Conservation (phyloP, 2,329 filamentous ascomycete species). For the Xylaria arbuscula region DNA sequence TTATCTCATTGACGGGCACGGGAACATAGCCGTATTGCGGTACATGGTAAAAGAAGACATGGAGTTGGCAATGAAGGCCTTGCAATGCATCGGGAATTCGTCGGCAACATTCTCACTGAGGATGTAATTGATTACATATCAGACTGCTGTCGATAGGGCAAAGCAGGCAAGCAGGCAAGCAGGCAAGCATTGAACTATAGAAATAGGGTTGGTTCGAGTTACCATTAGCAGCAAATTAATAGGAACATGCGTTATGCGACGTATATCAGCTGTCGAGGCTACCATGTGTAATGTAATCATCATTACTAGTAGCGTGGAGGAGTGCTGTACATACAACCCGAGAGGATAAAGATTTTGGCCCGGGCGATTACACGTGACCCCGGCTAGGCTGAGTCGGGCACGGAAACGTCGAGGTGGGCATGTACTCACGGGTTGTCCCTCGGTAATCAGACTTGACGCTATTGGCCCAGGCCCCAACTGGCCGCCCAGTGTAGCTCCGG, state of each 20-base stretch:
- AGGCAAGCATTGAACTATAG: not conserved
- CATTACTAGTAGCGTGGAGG: slow-evolving; percentile 2
- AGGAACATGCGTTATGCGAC: not conserved
- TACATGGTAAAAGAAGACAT: slow-evolving; percentile 17
- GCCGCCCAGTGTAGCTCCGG: slow-evolving; percentile 41
- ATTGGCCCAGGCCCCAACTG: slow-evolving; percentile 45
- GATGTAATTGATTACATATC: not conserved
- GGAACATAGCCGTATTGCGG: not conserved
- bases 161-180: no score
- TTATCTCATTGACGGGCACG: not conserved
- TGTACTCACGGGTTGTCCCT: slow-evolving; percentile 42
- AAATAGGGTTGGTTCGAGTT: not conserved
- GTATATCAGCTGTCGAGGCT: not conserved
- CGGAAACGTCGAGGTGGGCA: slow-evolving; percentile 19
- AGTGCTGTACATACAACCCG: not conserved
- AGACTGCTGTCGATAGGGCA: not conserved
- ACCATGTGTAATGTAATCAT: not conserved
- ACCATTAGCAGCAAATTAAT: not conserved
- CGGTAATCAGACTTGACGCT: slow-evolving; percentile 49
- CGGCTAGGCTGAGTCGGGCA: slow-evolving; percentile 9
- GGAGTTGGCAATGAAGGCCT: slow-evolving; percentile 3
- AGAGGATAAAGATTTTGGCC: not conserved
- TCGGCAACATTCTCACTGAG: slow-evolving; percentile 1
- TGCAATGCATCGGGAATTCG: slow-evolving; percentile 10
- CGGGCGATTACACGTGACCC: not conserved